A percentile compares a stretch with the other conserved stretches of the same genome.
These are phyloP conservation scores for Chlamydomonas urium DNA, from an alignment of 139 green algal genomes.

Conservation along the genomic window DNA sequence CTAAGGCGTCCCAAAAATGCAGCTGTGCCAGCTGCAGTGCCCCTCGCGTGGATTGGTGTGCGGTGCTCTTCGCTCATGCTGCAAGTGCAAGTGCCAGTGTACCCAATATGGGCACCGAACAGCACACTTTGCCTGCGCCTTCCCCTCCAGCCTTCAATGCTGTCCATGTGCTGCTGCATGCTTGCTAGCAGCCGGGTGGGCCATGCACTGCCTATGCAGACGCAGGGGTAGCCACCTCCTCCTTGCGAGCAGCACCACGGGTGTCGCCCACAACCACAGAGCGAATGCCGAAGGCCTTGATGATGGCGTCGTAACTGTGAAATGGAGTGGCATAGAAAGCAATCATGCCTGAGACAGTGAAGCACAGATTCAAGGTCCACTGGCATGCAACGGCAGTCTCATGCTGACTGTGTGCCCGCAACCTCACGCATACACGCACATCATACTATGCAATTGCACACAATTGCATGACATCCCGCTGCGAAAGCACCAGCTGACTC, in stretches of 20 bases:
- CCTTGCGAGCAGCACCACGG: constrained; percentile 32
- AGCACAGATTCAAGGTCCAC: not conserved
- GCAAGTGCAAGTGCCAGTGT: too few species aligned
- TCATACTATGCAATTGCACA: not conserved
- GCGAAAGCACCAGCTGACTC: not conserved
- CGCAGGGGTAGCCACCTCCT: too few species aligned
- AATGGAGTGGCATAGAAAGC: not conserved
- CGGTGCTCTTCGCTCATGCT: too few species aligned
- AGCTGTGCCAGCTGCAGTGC: too few species aligned
- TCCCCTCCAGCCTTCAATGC: too few species aligned
- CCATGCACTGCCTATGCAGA: too few species aligned
- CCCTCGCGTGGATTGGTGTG: too few species aligned
- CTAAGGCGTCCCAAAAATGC: too few species aligned
- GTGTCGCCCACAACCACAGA: constrained; percentile 31
- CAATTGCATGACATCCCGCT: not conserved
- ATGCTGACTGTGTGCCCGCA: not conserved
- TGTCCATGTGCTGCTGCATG: too few species aligned
- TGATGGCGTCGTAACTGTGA: constrained; percentile 32
- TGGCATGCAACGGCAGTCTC: not conserved
- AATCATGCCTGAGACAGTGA: not conserved
- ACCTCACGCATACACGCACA: not conserved
- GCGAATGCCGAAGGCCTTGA: constrained; percentile 57
- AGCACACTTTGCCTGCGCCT: too few species aligned
- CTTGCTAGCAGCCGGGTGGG: too few species aligned
- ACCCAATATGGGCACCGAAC: too few species aligned